These are phyloP conservation scores for Phlyctochytrium planicorne DNA, from an alignment of 192 early-diverging fungal species.

Conservation along the genomic window DNA sequence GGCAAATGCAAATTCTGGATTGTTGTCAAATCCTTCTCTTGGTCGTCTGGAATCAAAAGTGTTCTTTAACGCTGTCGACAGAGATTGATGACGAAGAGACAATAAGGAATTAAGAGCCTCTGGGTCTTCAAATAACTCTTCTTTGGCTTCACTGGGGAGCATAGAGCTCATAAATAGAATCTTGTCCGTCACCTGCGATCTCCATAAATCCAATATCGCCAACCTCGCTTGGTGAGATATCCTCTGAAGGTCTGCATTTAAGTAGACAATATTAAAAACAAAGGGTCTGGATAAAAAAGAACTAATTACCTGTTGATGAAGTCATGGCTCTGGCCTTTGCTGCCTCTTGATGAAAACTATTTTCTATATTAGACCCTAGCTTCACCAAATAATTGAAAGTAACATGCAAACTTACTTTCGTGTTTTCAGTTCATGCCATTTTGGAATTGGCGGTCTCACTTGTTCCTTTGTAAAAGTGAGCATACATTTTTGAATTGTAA, in stretches of 20 bases:
- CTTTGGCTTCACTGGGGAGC: not conserved
- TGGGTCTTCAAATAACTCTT: not conserved
- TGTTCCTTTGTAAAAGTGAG: constrained; percentile 5
- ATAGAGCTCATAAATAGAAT: constrained; percentile 14
- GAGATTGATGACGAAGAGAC: not conserved
- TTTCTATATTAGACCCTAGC: no score
- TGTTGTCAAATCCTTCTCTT: not conserved
- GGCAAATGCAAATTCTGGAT: constrained; percentile 2
- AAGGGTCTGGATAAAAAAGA: not conserved
- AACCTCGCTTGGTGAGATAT: constrained; percentile 24
- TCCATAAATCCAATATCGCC: constrained; percentile 27
- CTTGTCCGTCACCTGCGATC: constrained; percentile 21
- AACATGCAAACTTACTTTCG: not conserved
- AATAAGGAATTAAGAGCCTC: no score
- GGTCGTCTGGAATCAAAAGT: not conserved
- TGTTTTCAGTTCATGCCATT: constrained; percentile 20
- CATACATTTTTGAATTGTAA: constrained; percentile 4
- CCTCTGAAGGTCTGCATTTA: constrained; percentile 15
- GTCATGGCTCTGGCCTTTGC: constrained; percentile 12
- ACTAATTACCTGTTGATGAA: constrained; percentile 10
- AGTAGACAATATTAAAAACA: not conserved
- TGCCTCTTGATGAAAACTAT: constrained; percentile 21
- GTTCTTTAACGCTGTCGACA: not conserved
- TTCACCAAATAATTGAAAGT: not conserved
- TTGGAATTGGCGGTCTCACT: constrained; percentile 17